phyloP scores from a whole-genome alignment of 2,329 filamentous ascomycete genomes.

The Coniochaeta hoffmannii region DNA sequence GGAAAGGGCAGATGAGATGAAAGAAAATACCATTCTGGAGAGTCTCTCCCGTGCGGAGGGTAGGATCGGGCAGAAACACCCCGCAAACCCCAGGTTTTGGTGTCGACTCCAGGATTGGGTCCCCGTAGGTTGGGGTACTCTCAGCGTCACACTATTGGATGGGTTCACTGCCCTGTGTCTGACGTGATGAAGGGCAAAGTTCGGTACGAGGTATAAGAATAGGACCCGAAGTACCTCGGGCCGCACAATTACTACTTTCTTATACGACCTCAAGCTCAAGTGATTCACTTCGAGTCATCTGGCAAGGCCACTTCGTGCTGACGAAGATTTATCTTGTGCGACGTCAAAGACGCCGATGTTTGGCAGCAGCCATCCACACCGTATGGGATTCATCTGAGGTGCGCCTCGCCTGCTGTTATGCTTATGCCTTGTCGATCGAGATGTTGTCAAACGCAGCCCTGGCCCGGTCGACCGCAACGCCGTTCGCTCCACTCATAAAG shows the following conservation, averaged over 20 bases:
- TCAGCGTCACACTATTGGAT: background rate
- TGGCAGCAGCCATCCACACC: no score
- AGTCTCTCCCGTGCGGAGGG: background rate
- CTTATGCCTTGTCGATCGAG: conserved; percentile 13
- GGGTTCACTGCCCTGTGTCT: background rate
- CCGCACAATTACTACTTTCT: background rate
- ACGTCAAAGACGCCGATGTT: no score
- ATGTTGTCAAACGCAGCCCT: conserved; percentile 18
- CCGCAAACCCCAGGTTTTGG: background rate
- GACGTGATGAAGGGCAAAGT: background rate
- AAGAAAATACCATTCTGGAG: background rate
- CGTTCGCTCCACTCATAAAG: conserved; percentile 10
- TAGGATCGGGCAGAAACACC: background rate
- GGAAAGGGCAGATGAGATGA: background rate
- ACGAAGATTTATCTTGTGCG: no score
- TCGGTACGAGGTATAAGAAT: background rate
- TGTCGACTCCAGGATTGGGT: background rate
- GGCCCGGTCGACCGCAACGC: conserved; percentile 15
- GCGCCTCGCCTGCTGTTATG: no score
- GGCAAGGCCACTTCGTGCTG: no score
- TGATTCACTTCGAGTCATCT: no score
- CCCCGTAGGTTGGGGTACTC: background rate
- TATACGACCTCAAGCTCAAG: background rate
- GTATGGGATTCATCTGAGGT: no score
- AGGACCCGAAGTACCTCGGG: background rate